phyloP scores from a whole-genome alignment of 371 early-diverging fungal genomes.

The Phascolomyces articulosus region DNA sequence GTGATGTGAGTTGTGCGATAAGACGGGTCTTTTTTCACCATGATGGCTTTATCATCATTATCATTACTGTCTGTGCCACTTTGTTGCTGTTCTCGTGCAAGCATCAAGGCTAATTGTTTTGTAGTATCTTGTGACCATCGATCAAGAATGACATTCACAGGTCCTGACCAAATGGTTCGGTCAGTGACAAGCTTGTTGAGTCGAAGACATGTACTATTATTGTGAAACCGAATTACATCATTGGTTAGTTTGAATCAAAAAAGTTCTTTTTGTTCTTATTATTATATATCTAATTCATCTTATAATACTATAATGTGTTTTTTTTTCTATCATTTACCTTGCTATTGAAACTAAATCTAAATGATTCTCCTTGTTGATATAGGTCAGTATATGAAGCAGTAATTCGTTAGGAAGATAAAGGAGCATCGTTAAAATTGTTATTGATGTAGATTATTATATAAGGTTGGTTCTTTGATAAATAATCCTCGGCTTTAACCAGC shows the following conservation, averaged over 20 bases:
- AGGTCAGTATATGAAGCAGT: slow-evolving; percentile 25
- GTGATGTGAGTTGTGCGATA: background rate
- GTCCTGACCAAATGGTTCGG: slow-evolving; percentile 18
- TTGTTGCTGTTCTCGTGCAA: background rate
- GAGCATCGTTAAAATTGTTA: slow-evolving; percentile 12
- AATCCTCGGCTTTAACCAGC: too few relatives aligned
- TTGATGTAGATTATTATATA: too few relatives aligned
- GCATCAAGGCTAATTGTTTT: background rate
- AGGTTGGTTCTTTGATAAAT: too few relatives aligned
- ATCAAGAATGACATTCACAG: slow-evolving; percentile 7
- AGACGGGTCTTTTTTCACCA: too few relatives aligned
- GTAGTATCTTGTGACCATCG: background rate
- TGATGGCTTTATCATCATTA: too few relatives aligned
- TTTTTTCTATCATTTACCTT: slow-evolving; percentile 22
- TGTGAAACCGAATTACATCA: background rate
- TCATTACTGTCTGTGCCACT: background rate
- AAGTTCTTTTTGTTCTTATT: too few relatives aligned
- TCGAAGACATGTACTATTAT: slow-evolving; percentile 20
- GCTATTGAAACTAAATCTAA: slow-evolving; percentile 28
- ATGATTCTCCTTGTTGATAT: slow-evolving; percentile 27
- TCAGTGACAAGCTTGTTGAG: slow-evolving; percentile 12
- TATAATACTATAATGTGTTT: background rate
- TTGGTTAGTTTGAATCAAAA: background rate
- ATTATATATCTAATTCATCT: background rate
- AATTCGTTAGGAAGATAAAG: slow-evolving; percentile 30